Evolutionary conservation across 257 asterid species (phyloP).

Genomic region (Solanum boliviense): DNA sequence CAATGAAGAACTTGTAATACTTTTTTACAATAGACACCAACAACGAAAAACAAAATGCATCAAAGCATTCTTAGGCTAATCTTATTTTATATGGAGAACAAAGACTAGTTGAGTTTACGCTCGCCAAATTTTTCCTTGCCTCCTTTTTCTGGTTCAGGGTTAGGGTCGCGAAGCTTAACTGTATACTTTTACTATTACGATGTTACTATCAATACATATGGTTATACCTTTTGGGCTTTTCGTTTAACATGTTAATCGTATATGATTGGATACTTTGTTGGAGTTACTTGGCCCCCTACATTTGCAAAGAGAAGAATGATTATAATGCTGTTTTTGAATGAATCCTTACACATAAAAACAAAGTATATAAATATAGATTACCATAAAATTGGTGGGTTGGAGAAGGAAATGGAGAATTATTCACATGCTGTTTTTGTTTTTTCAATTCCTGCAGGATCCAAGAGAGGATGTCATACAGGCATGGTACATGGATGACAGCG

Average conservation of each 20-base stretch:
- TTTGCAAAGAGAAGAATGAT: background rate
- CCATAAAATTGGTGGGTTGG: background rate
- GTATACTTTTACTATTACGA: background rate
- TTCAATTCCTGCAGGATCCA: constrained; percentile 38
- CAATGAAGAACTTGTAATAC: background rate
- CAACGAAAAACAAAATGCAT: background rate
- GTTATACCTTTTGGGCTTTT: background rate
- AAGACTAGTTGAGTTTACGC: background rate
- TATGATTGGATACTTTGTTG: background rate
- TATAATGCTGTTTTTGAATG: background rate
- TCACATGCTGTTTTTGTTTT: background rate
- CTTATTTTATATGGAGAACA: background rate
- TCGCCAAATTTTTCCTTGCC: background rate
- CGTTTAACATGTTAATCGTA: background rate
- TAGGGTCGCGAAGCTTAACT: background rate
- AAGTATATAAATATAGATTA: background rate
- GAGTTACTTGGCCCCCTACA: background rate
- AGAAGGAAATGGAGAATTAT: background rate
- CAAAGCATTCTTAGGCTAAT: background rate
- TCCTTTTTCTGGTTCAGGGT: background rate
- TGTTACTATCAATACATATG: background rate
- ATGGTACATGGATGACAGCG: constrained; percentile 93
- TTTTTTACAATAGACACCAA: no score
- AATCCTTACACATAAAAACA: background rate
- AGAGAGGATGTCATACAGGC: constrained; percentile 79